Conservation (phyloP, 768 basidiomycete species). For the Hirschioporus abietinus region DNA sequence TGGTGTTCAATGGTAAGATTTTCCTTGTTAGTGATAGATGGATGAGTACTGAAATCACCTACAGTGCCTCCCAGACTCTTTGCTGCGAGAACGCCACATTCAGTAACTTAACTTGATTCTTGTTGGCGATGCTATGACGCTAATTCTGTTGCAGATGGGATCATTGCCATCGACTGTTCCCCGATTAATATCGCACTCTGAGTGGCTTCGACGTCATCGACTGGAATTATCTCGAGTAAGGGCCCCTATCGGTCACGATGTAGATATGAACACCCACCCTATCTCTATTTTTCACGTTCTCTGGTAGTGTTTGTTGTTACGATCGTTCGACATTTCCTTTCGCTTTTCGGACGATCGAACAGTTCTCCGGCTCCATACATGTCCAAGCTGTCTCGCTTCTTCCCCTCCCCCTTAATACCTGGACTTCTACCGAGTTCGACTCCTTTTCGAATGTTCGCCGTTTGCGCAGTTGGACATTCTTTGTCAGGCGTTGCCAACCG, state of each 20-base stretch:
- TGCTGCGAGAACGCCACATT: slow-evolving; percentile 24
- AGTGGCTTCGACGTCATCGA: neutral
- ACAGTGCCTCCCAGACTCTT: slow-evolving; percentile 12
- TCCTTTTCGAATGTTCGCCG: neutral
- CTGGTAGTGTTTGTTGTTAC: neutral
- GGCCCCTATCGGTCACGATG: neutral
- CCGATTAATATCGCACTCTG: slow-evolving; percentile 17
- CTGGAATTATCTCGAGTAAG: neutral
- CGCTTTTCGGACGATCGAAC: neutral
- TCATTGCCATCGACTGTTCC: slow-evolving; percentile 22
- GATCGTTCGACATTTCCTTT: neutral
- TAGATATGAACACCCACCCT: neutral
- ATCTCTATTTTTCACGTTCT: neutral
- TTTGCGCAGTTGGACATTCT: neutral
- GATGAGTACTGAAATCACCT: neutral
- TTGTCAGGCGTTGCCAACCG: neutral
- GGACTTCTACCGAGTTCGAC: neutral
- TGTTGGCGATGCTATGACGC: neutral
- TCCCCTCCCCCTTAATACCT: neutral
- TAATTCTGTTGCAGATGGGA: slow-evolving; percentile 14
- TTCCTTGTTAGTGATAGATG: neutral
- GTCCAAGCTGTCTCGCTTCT: neutral
- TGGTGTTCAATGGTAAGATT: neutral
- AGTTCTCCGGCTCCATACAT: neutral
- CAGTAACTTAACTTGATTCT: slow-evolving; percentile 11